A percentile compares a stretch with the other conserved stretches of the same genome.
These are phyloP conservation scores for Ensete ventricosum DNA, from an alignment of 176 grass and related monocot species.

Conservation along the genomic window DNA sequence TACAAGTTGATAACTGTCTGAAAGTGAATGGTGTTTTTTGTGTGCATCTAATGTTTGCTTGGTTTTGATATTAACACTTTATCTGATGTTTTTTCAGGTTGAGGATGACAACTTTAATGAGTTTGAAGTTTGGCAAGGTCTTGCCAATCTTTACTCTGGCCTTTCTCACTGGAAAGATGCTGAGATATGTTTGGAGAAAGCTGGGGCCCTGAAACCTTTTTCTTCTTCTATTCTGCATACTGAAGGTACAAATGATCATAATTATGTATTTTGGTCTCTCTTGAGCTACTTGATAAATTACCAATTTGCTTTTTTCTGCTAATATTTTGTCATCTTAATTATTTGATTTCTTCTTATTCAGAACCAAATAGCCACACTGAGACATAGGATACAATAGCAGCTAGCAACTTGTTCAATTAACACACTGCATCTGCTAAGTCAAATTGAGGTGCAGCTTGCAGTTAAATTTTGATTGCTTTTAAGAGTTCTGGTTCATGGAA, in stretches of 20 bases:
- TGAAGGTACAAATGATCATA: slow-evolving; percentile 37
- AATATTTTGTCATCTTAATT: not conserved
- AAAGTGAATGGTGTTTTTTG: not conserved
- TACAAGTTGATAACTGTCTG: too few relatives aligned
- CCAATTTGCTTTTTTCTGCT: not conserved
- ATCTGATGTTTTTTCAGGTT: slow-evolving; percentile 35
- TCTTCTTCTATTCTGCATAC: slow-evolving; percentile 61
- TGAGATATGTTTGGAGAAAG: slow-evolving; percentile 92
- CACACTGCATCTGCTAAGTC: too few relatives aligned
- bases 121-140: slow-evolving; percentile 98
- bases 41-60: not conserved
- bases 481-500: too few relatives aligned
- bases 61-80: not conserved
- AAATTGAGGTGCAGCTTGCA: too few relatives aligned
- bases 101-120: slow-evolving; percentile 57
- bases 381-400: too few relatives aligned
- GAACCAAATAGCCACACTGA: too few relatives aligned
- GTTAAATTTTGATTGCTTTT: too few relatives aligned
- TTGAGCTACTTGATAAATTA: not conserved
- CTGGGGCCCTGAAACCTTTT: slow-evolving; percentile 53
- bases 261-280: not conserved
- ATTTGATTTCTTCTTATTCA: too few relatives aligned
- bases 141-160: slow-evolving; percentile 77
- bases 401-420: too few relatives aligned
- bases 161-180: slow-evolving; percentile 89